A percentile compares a stretch with the other conserved stretches of the same genome.
These are phyloP conservation scores for Cystobasidium onofrii DNA, from an alignment of 768 basidiomycete species.

Conservation along the genomic window DNA sequence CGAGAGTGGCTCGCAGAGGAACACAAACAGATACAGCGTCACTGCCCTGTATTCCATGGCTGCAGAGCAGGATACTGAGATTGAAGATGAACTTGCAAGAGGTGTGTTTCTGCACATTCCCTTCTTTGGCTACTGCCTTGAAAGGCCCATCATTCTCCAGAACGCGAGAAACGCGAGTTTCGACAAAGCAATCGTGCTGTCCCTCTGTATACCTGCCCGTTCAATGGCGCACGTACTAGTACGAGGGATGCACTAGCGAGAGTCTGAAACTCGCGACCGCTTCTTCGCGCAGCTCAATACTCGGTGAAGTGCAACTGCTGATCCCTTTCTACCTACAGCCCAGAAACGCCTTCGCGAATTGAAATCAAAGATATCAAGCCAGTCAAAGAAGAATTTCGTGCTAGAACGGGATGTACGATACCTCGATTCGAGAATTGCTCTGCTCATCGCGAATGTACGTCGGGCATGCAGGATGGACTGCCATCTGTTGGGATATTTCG, in stretches of 20 bases:
- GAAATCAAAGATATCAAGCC: constrained; percentile 92
- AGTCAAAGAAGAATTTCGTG: constrained; percentile 99
- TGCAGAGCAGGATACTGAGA: constrained; percentile 95
- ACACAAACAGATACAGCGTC: constrained; percentile 91
- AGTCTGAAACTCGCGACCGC: too few species aligned
- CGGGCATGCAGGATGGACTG: not conserved
- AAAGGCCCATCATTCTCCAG: too few species aligned
- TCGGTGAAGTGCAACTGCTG: not conserved
- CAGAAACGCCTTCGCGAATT: constrained; percentile 94
- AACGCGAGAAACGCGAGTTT: not conserved
- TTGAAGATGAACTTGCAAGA: constrained; percentile 91
- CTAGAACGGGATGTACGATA: constrained; percentile 97
- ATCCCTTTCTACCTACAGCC: constrained; percentile 51
- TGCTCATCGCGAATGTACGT: constrained; percentile 97
- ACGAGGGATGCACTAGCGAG: not conserved
- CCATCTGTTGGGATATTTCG: not conserved
- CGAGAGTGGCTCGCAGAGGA: constrained; percentile 55
- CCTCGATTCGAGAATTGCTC: constrained; percentile 89
- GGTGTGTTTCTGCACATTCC: constrained; percentile 51
- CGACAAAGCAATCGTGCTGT: not conserved
- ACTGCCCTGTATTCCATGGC: constrained; percentile 95
- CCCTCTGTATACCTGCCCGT: not conserved
- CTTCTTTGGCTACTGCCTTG: too few species aligned
- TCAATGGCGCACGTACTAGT: too few species aligned
- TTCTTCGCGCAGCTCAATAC: too few species aligned